Evolutionary conservation across 163 green algal species (phyloP), one percentile per base, ranked within the genome.

Genomic region (Volvox carteri): DNA sequence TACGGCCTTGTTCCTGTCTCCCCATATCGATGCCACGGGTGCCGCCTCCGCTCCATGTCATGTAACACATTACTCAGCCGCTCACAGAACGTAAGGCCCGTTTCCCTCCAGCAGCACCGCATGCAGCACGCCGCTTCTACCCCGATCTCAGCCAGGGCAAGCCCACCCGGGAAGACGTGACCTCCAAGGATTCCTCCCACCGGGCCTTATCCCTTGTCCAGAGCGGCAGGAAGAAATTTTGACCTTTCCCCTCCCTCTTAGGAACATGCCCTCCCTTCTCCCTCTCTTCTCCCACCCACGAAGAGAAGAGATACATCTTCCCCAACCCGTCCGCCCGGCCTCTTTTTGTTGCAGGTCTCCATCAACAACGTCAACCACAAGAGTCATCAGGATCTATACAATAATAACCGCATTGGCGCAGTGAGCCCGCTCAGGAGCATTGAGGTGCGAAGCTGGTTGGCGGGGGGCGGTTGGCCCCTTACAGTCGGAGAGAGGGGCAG

Each of bases 311-410:
- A 11, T 65, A 65, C 54, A 65, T n/a, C 48, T 58, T 37, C 58
- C 58, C n/a, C n/a, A n/a, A n/a, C n/a, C 58, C 58, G 6, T 70
- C 58, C 23, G 6, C 58, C 58, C 58, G 58, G 19, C 19, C 62
- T 35, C 7, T 35, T 42, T 37, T 37, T 9, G 12, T 1, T 12
- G 19, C 78, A 85, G 78, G 80, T 87, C 18, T 87, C 80, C 6
- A 87, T 87, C 44, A 87, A 87, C 80, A 87, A 87, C 19, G 80
- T 87, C 18, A 79, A 87, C 46, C 21, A 21, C 33, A n/a, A 30
- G 1, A 73, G 46, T 30, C 19, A 87, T 35, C 0, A n/a, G 16
- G 33, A 68, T 18, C 25, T 87, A 0, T 87, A 14, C 5, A 87
- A 41, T 46, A 87, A 87, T 46, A 87, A 87, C 44, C 30, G 41